Conservation (phyloP, 2,329 filamentous ascomycete genomes). For the Aulographum hederae region DNA sequence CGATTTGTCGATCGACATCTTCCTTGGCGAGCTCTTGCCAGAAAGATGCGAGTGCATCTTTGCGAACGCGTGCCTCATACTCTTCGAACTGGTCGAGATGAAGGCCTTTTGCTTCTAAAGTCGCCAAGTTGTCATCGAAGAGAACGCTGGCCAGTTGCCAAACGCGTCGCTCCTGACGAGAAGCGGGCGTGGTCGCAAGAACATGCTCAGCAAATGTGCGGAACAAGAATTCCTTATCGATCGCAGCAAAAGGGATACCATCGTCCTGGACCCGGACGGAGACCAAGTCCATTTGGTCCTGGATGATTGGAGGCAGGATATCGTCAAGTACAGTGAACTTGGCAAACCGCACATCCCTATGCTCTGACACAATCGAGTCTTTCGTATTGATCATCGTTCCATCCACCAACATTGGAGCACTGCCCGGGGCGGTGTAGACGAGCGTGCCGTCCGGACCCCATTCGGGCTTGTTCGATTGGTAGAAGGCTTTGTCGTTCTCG, state of each 20-base stretch:
- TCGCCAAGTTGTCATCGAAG: slow-evolving; percentile 46
- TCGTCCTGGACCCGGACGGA: too few species aligned
- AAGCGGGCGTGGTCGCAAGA: slow-evolving; percentile 15
- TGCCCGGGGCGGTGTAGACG: slow-evolving; percentile 38
- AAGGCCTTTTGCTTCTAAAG: slow-evolving; percentile 19
- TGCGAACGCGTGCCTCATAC: slow-evolving; percentile 20
- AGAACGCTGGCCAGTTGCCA: slow-evolving; percentile 80
- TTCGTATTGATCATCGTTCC: slow-evolving; percentile 35
- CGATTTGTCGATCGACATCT: slow-evolving; percentile 25
- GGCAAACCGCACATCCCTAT: slow-evolving; percentile 45
- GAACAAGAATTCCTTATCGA: too few species aligned
- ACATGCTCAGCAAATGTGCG: slow-evolving; percentile 25
- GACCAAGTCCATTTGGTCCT: too few species aligned
- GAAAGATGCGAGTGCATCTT: slow-evolving; percentile 50
- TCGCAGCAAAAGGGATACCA: too few species aligned
- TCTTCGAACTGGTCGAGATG: slow-evolving; percentile 19
- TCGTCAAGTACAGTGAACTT: slow-evolving; percentile 28
- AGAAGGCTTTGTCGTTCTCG: slow-evolving; percentile 47
- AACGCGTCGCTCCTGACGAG: slow-evolving; percentile 48
- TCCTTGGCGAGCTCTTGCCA: slow-evolving; percentile 31
- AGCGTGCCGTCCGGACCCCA: slow-evolving; percentile 64
- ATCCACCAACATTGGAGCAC: slow-evolving; percentile 20
- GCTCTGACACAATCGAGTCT: slow-evolving; percentile 41
- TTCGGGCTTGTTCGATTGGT: slow-evolving; percentile 55
- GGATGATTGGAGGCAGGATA: too few species aligned